Evolutionary conservation across 768 basidiomycete genomes (phyloP), one percentile per base, ranked within the genome.

Genomic region (Mrakia gelida): DNA sequence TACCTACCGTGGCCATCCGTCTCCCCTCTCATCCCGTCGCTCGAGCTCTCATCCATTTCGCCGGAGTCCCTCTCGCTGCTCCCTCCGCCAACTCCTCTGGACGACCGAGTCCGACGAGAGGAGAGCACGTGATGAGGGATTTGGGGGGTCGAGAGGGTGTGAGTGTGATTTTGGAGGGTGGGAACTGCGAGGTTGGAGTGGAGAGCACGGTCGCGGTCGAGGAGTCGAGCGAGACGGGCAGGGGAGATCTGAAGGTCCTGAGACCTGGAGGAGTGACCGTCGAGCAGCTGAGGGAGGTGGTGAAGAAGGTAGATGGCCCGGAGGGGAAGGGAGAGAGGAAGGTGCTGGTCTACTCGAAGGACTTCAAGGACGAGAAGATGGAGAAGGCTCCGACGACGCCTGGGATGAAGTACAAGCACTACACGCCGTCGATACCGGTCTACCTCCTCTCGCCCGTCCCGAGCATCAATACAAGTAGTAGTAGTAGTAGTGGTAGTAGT

Each of bases 331-430:
- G 15, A 13, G 16, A 73, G 52, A 68, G 72, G 26, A 75, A 52
- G 74, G 78, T 73, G 59, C 72, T 76, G 15, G 81, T 80, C 26
- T 80, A 94, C 82, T 87, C 88, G 73, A 89, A 92, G 18, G 93
- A 96, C 83, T 95, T 90, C 82, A 81, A 85, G 45, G 92, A 92
- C 81, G 86, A 88, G 56, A 84, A 84, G n/a, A 86, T 92, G 77
- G 92, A 94, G 83, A 86, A 87, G 56, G 88, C 90, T 0, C 97
- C 97, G 13, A 94, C 94, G 11, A 98, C 97, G 0, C 97, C 97
- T 2, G 97, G 97, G 45, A 97, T 98, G 95, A 99, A 99, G 85
- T 99, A 99, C 84, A 89, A 91, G 72, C 97, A 99, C 85, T 99
- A 99, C 84, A 92, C 95, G 32, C 97, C 97, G 2, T 86, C 91